Evolutionary conservation across 2,329 filamentous ascomycete species (phyloP).

Genomic region (Colletotrichum caudatum): DNA sequence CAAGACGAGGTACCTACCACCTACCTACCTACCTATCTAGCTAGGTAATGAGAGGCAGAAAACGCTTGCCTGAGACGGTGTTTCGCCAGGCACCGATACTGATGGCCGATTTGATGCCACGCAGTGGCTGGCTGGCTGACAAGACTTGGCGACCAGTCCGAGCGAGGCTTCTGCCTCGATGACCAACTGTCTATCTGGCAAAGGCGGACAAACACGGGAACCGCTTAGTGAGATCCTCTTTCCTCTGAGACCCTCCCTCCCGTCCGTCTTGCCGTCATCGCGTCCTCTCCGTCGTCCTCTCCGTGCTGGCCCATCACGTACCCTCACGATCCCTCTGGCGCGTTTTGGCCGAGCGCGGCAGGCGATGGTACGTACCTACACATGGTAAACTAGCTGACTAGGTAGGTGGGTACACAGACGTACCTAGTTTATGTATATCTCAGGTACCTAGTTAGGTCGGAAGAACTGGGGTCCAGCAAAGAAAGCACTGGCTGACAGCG

Average conservation of each 20-base stretch:
- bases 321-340: background rate
- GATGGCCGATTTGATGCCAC: background rate
- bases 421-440: too few species aligned
- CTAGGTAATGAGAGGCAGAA: background rate
- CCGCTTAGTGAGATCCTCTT: background rate
- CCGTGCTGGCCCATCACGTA: background rate
- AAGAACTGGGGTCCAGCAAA: conserved; percentile 5
- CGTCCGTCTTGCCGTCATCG: conserved; percentile 2
- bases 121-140: conserved; percentile 1
- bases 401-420: too few species aligned
- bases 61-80: background rate
- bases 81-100: background rate
- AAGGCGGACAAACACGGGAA: background rate
- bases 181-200: background rate
- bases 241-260: background rate
- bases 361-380: background rate
- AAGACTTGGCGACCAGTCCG: conserved; percentile 9
- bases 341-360: conserved; percentile 1
- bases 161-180: background rate
- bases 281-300: background rate
- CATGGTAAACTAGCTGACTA: background rate
- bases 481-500: conserved; percentile 17
- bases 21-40: too few species aligned
- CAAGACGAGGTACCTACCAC: background rate
- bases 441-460: too few species aligned